A percentile compares a stretch with the other conserved stretches of the same genome.
These are phyloP conservation scores for Blepharisma undulans DNA, from an alignment of 169 alveolate species.

Conservation along the genomic window DNA sequence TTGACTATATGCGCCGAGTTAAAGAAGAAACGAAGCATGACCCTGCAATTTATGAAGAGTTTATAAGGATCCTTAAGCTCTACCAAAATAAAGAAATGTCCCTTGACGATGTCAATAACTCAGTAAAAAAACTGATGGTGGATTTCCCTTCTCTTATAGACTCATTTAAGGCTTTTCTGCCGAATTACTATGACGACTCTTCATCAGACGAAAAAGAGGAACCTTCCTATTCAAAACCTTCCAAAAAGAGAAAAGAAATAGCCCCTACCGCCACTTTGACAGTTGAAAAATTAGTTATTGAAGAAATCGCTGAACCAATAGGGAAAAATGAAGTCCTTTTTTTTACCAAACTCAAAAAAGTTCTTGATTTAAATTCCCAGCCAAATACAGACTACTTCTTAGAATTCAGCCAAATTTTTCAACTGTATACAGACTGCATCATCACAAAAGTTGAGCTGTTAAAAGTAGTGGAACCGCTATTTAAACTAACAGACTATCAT, in stretches of 20 bases:
- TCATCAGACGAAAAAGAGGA: background rate
- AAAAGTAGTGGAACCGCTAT: slow-evolving; percentile 57
- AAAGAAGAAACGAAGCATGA: slow-evolving; percentile 20
- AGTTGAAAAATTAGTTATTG: background rate
- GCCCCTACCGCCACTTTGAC: background rate
- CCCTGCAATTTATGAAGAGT: slow-evolving; percentile 4
- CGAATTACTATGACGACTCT: background rate
- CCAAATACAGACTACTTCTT: slow-evolving; percentile 23
- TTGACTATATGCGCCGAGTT: slow-evolving; percentile 27
- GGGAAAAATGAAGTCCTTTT: slow-evolving; percentile 20
- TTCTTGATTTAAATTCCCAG: background rate
- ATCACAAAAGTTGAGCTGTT: slow-evolving; percentile 62
- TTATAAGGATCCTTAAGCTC: background rate
- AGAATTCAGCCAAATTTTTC: slow-evolving; percentile 55
- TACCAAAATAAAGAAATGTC: background rate
- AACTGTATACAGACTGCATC: slow-evolving; percentile 64
- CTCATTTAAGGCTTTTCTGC: slow-evolving; percentile 6
- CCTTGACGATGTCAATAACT: background rate
- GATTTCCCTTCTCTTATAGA: slow-evolving; percentile 10
- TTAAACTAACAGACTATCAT: slow-evolving; percentile 42
- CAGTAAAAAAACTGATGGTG: background rate
- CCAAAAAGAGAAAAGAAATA: background rate
- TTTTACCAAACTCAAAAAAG: background rate
- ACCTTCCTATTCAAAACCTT: background rate
- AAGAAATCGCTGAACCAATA: slow-evolving; percentile 12